Evolutionary conservation across 768 basidiomycete species (phyloP), one percentile per base, ranked within the genome.

Genomic region (Hemileccinum rubropunctum): DNA sequence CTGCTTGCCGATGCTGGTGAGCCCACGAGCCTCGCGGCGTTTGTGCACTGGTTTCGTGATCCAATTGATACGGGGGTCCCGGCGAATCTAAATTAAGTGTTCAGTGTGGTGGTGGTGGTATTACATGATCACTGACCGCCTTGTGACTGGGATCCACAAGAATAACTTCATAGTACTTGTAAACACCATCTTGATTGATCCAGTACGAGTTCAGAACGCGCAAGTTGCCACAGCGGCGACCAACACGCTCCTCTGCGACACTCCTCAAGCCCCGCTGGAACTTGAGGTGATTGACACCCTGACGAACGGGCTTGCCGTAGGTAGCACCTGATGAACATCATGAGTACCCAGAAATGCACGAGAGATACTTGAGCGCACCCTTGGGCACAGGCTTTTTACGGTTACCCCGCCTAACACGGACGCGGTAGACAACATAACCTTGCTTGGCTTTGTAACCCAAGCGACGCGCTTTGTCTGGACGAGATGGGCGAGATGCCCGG

Each of bases 391-490:
- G 94, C 82, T 94, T 97, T 80, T 99, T 99, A 76, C 97, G 86
- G 83, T 98, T 98, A 70, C 97, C 97, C 57, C 95, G 84, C 64
- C 97, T 86, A 58, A 99, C 95, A 59, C 97, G 91, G 63, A 99
- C 78, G 64, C 97, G 91, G 78, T 99, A 99, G 76, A 99, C 74
- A 58, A 98, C 88, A 70, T 93, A 99, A 63, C 97, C 97, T 75
- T 99, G 97, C 83, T 99, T 99, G 71, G 97, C 94, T 79, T 98
- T 99, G 86, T 98, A 99, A 42, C 97, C 97, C 55, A 99, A 79
- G 58, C 95, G 87, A 69, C 97, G 90, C 56, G 97, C 97, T 80
- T 98, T 99, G 80, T 99, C 97, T 48, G 97, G 97, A 67, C 97
- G 90, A 41, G 95, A 98, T 41, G 97, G 95, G 54, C 95, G 91